phyloP scores from a whole-genome alignment of 352 stramenopile species.

The Globisporangium emineosum region DNA sequence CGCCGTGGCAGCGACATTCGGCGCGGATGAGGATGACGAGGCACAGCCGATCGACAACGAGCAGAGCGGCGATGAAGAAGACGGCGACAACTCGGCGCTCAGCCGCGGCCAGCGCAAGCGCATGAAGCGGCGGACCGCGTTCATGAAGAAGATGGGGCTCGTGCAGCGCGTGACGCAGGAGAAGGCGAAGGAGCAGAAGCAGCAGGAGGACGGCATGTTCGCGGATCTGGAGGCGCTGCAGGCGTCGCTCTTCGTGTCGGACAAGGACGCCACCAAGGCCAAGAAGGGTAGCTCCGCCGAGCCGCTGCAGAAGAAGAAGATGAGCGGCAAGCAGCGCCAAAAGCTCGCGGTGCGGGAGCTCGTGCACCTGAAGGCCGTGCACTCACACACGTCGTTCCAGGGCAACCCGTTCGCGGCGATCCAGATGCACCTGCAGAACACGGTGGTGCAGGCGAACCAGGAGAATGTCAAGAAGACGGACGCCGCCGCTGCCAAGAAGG shows the following conservation, averaged over 20 bases:
- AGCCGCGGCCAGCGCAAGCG: constrained; percentile 84
- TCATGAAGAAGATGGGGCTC: constrained; percentile 86
- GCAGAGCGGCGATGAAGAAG: constrained; percentile 29
- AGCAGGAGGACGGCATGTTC: constrained; percentile 56
- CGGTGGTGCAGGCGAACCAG: constrained; percentile 77
- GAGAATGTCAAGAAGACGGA: constrained; percentile 45
- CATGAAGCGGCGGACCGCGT: constrained; percentile 73
- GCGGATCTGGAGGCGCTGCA: constrained; percentile 69
- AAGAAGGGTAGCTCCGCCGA: constrained; percentile 13
- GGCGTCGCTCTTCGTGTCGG: constrained; percentile 61
- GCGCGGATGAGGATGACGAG: constrained; percentile 32
- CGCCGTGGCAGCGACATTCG: constrained; percentile 65
- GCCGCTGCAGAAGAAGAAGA: constrained; percentile 38
- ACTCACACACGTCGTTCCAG: constrained; percentile 80
- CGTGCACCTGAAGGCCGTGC: constrained; percentile 80
- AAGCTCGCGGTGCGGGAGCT: constrained; percentile 81
- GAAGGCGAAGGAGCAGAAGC: constrained; percentile 45
- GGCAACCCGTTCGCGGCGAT: constrained; percentile 83
- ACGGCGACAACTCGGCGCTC: constrained; percentile 33
- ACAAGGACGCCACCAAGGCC: constrained; percentile 33
- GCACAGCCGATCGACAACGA: constrained; percentile 30
- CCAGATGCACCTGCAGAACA: constrained; percentile 85
- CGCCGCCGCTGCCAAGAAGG: constrained; percentile 24
- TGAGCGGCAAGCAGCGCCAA: constrained; percentile 82
- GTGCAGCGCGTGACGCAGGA: constrained; percentile 63